phyloP scores from a whole-genome alignment of 768 basidiomycete genomes.

The Kwoniella europaea region DNA sequence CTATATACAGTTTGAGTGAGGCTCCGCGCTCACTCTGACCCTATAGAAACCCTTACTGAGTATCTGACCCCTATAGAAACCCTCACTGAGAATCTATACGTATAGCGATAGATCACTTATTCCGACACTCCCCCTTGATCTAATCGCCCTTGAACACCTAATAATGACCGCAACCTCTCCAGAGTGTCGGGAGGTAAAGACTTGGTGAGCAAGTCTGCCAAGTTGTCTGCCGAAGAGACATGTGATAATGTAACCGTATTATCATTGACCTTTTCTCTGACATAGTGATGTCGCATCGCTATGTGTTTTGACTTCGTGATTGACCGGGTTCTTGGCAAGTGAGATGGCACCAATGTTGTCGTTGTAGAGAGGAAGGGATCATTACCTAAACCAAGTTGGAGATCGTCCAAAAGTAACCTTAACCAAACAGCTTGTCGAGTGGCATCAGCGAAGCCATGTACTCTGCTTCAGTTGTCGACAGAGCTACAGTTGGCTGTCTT shows the following conservation, averaged over 20 bases:
- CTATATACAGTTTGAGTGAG: too few relatives aligned
- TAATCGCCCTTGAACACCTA: slow-evolving; percentile 6
- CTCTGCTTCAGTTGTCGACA: slow-evolving; percentile 62
- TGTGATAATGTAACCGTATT: slow-evolving; percentile 8
- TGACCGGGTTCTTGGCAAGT: slow-evolving; percentile 11
- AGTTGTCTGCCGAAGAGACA: slow-evolving; percentile 1
- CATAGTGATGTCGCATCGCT: slow-evolving; percentile 13
- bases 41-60: too few relatives aligned
- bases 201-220: slow-evolving; percentile 8
- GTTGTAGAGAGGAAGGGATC: slow-evolving; percentile 6
- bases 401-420: slow-evolving; percentile 30
- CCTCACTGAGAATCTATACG: too few relatives aligned
- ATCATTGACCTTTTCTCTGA: slow-evolving; percentile 10
- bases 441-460: slow-evolving; percentile 60
- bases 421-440: slow-evolving; percentile 59
- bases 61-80: too few relatives aligned
- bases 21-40: too few relatives aligned
- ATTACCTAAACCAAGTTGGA: slow-evolving; percentile 14
- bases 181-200: slow-evolving; percentile 11
- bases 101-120: too few relatives aligned
- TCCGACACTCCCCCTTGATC: slow-evolving; percentile 11
- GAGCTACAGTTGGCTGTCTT: slow-evolving; percentile 58
- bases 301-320: slow-evolving; percentile 21
- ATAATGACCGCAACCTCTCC: slow-evolving; percentile 2
- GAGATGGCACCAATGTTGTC: slow-evolving; percentile 11